Evolutionary conservation across 2,329 filamentous ascomycete species (phyloP).

Genomic region (Fusarium sp.): DNA sequence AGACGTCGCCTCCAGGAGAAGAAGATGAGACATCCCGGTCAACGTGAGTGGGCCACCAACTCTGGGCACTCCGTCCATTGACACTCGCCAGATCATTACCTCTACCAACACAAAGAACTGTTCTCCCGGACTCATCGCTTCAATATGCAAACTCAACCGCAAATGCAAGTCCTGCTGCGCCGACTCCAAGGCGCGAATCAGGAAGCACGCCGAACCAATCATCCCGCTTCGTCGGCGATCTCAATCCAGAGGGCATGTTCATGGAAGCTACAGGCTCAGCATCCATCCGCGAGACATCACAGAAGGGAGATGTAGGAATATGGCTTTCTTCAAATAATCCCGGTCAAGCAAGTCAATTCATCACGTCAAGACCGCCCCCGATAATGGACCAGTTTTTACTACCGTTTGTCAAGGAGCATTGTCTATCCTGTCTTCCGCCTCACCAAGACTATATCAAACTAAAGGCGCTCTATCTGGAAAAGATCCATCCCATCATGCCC

Average conservation of each 20-base stretch:
- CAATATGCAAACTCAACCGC: neutral
- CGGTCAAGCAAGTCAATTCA: conserved; percentile 49
- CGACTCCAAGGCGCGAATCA: conserved; percentile 19
- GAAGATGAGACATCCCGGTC: conserved; percentile 43
- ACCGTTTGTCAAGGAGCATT: conserved; percentile 57
- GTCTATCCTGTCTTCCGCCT: conserved; percentile 59
- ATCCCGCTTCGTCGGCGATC: conserved; percentile 65
- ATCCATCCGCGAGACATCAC: conserved; percentile 49
- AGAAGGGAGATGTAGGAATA: conserved; percentile 64
- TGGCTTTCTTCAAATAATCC: conserved; percentile 56
- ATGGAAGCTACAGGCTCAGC: conserved; percentile 59
- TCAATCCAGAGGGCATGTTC: conserved; percentile 69
- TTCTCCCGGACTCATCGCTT: conserved; percentile 2
- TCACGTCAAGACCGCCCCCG: conserved; percentile 50
- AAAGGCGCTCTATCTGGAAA: conserved; percentile 58
- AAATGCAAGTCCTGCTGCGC: conserved; percentile 1
- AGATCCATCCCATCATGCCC: conserved; percentile 65
- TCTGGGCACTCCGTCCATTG: neutral
- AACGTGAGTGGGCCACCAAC: conserved; percentile 39
- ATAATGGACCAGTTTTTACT: conserved; percentile 53
- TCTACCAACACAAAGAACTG: neutral
- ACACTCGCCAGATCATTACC: conserved; percentile 25
- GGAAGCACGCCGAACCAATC: conserved; percentile 41
- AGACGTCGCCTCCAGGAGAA: conserved; percentile 27
- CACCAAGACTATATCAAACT: conserved; percentile 57